Base-by-base conservation (phyloP, 306 rosid genomes). In the Ziziphus jujuba region DNA sequence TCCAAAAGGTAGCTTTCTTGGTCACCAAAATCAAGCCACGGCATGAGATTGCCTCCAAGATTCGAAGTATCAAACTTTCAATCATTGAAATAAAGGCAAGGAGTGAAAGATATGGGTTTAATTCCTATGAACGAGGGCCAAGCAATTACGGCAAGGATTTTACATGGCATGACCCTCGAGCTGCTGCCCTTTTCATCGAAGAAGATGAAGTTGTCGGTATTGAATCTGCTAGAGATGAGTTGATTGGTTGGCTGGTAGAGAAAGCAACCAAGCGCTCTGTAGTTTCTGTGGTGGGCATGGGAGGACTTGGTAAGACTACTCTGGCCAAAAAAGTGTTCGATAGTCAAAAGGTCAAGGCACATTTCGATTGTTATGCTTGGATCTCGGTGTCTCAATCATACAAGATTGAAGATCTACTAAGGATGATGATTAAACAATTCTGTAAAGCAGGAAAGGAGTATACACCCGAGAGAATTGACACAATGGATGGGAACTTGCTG, bases 291-390 rank as follows among this genome's bases (percentile, higher is more conserved):
- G 63, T 52, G 4, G 76, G 76, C 0, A 72, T 53, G 69, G 76
- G 76, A 13, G 76, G 70, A 24, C 16, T 72, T 9, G 70, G 76
- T 0, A 72, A 63, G 35, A 63, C 76, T 22, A 72, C 70, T n/a
- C 63, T 72, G 38, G 63, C 70, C 11, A 40, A 40, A 14, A 54
- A 52, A 40, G 36, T 72, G 0, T 57, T 48, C 8, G 53, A 65
- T 6, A 53, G 0, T 8, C 5, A 6, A 6, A 3, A 0, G 0
- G 72, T 36, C 34, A 48, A 7, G 2, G 38, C 0, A 3, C 25
- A 49, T 17, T 74, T 74, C 10, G 57, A 67, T 6, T 74, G 63
- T 23, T 4, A 51, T 53, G 63, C 79, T 13, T 74, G 79, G 79
- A 33, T 67, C 14, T 9, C 31, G 5, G 59, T 67, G 16, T 61